Conservation (phyloP, 495 filamentous ascomycete species). For the Tuber borchii region DNA sequence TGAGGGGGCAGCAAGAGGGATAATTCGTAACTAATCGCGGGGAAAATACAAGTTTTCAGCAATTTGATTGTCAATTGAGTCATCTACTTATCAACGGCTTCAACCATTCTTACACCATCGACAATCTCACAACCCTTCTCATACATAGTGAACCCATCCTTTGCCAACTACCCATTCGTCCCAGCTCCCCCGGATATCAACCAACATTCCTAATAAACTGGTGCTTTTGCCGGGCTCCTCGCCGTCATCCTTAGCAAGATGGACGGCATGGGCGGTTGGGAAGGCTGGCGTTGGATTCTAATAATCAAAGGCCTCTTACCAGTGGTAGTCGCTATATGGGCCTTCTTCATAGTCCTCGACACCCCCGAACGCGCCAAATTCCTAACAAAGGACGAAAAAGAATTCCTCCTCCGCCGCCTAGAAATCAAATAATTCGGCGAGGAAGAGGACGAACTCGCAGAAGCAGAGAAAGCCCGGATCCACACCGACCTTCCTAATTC, state of each 20-base stretch:
- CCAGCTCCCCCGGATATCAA: neutral
- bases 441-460: slow-evolving; percentile 19
- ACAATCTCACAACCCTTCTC: neutral
- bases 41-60: neutral
- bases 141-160: no score
- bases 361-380: slow-evolving; percentile 52
- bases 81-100: neutral
- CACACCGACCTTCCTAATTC: slow-evolving; percentile 52
- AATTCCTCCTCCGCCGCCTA: slow-evolving; percentile 46
- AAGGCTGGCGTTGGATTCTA: slow-evolving; percentile 72
- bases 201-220: slow-evolving; percentile 42
- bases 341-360: slow-evolving; percentile 53
- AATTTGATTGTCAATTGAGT: neutral
- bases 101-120: neutral
- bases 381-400: slow-evolving; percentile 48
- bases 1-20: neutral
- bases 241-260: slow-evolving; percentile 58
- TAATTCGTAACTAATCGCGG: neutral
- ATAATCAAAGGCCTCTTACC: slow-evolving; percentile 58
- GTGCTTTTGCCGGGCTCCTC: slow-evolving; percentile 63
- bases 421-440: slow-evolving; percentile 44
- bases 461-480: slow-evolving; percentile 36
- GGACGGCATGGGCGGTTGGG: slow-evolving; percentile 58
- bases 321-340: slow-evolving; percentile 44
- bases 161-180: no score